phyloP scores from a whole-genome alignment of 2,329 filamentous ascomycete species.

The Metarhizium humberi region DNA sequence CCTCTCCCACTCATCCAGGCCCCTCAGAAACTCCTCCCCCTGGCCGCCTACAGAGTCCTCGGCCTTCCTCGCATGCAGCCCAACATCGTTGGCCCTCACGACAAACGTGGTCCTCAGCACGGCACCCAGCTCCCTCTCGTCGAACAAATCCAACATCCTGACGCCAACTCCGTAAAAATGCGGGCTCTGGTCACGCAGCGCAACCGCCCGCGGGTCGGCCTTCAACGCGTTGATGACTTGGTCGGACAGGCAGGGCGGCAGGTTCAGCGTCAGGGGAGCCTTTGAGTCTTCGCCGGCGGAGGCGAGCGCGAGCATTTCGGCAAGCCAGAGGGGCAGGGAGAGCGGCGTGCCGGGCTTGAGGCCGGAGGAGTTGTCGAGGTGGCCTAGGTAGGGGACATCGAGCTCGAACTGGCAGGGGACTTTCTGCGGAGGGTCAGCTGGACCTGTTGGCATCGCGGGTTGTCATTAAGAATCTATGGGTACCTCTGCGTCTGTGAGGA shows the following conservation, averaged over 20 bases:
- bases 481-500: slow-evolving; percentile 77
- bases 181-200: slow-evolving; percentile 71
- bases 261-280: slow-evolving; percentile 69
- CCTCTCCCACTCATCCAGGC: slow-evolving; percentile 84
- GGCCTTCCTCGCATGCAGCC: slow-evolving; percentile 81
- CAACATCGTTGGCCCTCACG: slow-evolving; percentile 69
- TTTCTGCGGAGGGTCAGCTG: slow-evolving; percentile 49
- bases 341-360: slow-evolving; percentile 76
- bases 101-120: slow-evolving; percentile 74
- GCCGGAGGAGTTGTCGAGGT: slow-evolving; percentile 73
- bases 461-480: background rate
- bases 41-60: slow-evolving; percentile 50
- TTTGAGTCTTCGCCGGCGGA: slow-evolving; percentile 35
- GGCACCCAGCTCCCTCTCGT: slow-evolving; percentile 68
- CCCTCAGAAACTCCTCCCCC: slow-evolving; percentile 73
- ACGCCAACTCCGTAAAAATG: slow-evolving; percentile 85
- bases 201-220: slow-evolving; percentile 78
- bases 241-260: slow-evolving; percentile 66
- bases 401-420: slow-evolving; percentile 92
- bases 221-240: slow-evolving; percentile 84
- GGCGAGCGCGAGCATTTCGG: slow-evolving; percentile 79
- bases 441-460: background rate
- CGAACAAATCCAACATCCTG: slow-evolving; percentile 81
- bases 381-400: slow-evolving; percentile 76
- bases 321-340: slow-evolving; percentile 85